These are phyloP conservation scores for Maudiozyma saulgeensis DNA, from an alignment of 805 yeast species.

Conservation along the genomic window DNA sequence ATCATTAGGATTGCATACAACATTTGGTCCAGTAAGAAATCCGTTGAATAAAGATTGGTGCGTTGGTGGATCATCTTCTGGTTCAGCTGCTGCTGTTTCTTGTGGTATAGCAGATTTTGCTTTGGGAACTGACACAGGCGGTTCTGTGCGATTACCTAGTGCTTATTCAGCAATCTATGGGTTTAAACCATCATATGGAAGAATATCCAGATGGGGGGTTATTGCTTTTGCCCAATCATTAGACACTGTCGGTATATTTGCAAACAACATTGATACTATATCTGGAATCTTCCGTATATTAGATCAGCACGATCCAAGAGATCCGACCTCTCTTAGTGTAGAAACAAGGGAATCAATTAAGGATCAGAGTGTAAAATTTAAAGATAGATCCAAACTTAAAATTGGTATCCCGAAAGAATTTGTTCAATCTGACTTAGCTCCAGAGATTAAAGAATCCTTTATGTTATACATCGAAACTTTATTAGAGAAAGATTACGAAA, in stretches of 20 bases:
- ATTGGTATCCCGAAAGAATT: slow-evolving; percentile 75
- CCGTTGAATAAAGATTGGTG: slow-evolving; percentile 23
- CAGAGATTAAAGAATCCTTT: slow-evolving; percentile 41
- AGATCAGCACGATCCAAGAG: slow-evolving; percentile 57
- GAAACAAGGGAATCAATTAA: slow-evolving; percentile 26
- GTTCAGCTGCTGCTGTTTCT: slow-evolving; percentile 88
- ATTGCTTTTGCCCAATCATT: slow-evolving; percentile 86
- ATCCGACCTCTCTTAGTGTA: slow-evolving; percentile 58
- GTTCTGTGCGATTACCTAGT: slow-evolving; percentile 88
- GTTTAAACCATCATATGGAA: slow-evolving; percentile 89
- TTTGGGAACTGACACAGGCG: slow-evolving; percentile 96
- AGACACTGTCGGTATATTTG: slow-evolving; percentile 85
- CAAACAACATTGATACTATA: slow-evolving; percentile 39
- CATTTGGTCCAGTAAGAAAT: slow-evolving; percentile 50
- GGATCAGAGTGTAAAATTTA: not conserved
- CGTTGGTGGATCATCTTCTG: slow-evolving; percentile 94
- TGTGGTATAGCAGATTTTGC: slow-evolving; percentile 55
- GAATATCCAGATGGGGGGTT: slow-evolving; percentile 87
- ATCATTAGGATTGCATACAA: slow-evolving; percentile 48
- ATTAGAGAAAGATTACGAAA: slow-evolving; percentile 36
- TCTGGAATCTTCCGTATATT: slow-evolving; percentile 44
- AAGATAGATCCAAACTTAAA: slow-evolving; percentile 25
- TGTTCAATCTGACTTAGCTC: slow-evolving; percentile 44
- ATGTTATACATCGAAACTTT: slow-evolving; percentile 36
- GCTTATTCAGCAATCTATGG: slow-evolving; percentile 78